Evolutionary conservation across 208 protist genomes (phyloP), one percentile per base, ranked within the genome.

Genomic region (Leishmania amazonensis): DNA sequence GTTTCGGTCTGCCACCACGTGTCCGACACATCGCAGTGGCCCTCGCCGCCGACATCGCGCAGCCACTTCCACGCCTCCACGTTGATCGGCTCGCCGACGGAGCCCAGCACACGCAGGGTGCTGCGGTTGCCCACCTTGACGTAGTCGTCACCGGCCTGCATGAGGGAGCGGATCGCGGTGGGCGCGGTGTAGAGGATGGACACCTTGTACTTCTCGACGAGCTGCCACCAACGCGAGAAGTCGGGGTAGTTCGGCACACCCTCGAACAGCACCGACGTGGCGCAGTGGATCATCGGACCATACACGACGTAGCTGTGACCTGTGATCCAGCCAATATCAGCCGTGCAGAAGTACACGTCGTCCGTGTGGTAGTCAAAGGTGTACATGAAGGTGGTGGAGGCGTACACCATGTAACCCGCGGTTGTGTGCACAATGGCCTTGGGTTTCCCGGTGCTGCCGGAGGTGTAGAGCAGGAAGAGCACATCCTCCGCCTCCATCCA

Each of bases 1-100:
- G 98, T 98, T 92, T 99, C 99, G 1, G 99, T 99, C 91, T 99
- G 99, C 99, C 99, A 99, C 87, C 94, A 99, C 57, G 99, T 99
- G 88, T 99, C 99, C 1, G 99, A 96, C 65, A 99, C 94, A 38
- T 96, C 83, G 85, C 94, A 98, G 53, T 95, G 92, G 8, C 88
- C 83, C 38, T 97, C 84, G 65, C 99, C 99, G n/a, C 99, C 92
- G 28, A 98, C 89, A 4, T 94, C 84, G 81, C 97, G 81, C 84
- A 98, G 99, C 97, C 98, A 99, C 35, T 89, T 81, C 93, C 97
- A 99, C 53, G 98, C 98, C 83, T 98, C 93, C 21, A 94, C 88
- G 91, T 99, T 99, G 81, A 99, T 99, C 21, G 98, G 96, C 90
- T 99, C 99, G 42, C 99, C 99, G 40, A 99, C 99, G 13, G 94